Evolutionary conservation across 495 filamentous ascomycete species (phyloP), one percentile per base, ranked within the genome.

Genomic region (Aspergillus bertholletiae): DNA sequence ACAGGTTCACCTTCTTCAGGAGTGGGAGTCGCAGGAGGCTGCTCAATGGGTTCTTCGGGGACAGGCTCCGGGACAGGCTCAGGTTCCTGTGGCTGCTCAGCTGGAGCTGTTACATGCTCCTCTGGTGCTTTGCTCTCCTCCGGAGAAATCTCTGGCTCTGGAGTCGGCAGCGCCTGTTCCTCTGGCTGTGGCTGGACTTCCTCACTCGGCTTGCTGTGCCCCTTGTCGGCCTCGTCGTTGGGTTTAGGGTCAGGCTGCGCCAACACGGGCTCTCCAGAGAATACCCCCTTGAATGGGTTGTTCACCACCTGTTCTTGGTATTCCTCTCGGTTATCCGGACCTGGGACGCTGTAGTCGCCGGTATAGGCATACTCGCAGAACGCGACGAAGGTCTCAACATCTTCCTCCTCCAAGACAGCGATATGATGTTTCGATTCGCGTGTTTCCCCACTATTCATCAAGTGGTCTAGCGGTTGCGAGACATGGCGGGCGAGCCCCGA

Each of bases 291-390:
- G 44, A 65, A 61, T 17, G 62, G 53, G 27, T 61, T 59, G 17
- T 46, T 59, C 34, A 60, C 44, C 5, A 39, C 21, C 21, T 47
- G 54, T 7, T 58, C 48, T 22, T 58, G 50, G 13, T 60, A 57
- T n/a, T 64, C 59, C 35, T 64, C 60, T 18, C 61, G 60, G 35
- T 39, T 57, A 27, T 58, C 64, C 5, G 67, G 68, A 7, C 69
- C 66, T 3, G 72, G 74, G 21, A 74, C 70, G 18, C 48, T 67
- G 44, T 80, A 80, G 39, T 79, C 69, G 9, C 77, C 75, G 1
- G 71, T 74, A 49, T 80, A 80, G 44, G 75, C 75, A 68, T 77
- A 79, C 51, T 79, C 72, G 57, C 68, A 74, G 49, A 78, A 75
- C 3, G 74, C 72, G 26, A 74, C 67, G 46, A 80, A 78, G 15